Conservation (phyloP, 768 basidiomycete genomes). For the Dendrothele bispora region DNA sequence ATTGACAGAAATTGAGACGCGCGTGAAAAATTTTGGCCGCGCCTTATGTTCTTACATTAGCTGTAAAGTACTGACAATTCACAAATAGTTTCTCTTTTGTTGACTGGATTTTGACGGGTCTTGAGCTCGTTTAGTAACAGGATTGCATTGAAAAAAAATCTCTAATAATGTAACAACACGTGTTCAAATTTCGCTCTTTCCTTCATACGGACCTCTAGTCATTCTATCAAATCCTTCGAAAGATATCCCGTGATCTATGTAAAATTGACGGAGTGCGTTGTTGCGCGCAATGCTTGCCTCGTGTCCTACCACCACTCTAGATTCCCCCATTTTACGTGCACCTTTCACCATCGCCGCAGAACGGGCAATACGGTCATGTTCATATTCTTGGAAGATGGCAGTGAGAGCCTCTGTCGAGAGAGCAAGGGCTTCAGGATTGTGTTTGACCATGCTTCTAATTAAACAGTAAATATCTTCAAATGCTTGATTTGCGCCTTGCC, state of each 20-base stretch:
- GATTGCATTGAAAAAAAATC: too few species aligned
- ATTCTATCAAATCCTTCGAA: neutral
- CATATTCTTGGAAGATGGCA: slow-evolving; percentile 31
- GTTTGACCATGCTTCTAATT: slow-evolving; percentile 27
- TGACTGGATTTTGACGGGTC: too few species aligned
- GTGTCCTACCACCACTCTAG: neutral
- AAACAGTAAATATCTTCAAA: slow-evolving; percentile 41
- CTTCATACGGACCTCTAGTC: slow-evolving; percentile 2
- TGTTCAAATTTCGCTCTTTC: slow-evolving; percentile 6
- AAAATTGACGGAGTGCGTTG: neutral
- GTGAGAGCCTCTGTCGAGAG: slow-evolving; percentile 27
- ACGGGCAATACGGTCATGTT: slow-evolving; percentile 32
- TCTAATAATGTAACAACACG: too few species aligned
- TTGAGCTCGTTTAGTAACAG: too few species aligned
- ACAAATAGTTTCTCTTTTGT: too few species aligned
- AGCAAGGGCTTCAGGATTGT: slow-evolving; percentile 25
- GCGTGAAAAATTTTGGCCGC: too few species aligned
- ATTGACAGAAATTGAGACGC: too few species aligned
- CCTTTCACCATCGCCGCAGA: slow-evolving; percentile 33
- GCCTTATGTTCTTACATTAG: too few species aligned
- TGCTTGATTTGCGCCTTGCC: slow-evolving; percentile 47
- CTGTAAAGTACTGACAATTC: too few species aligned
- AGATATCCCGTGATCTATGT: neutral
- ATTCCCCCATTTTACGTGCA: slow-evolving; percentile 34
- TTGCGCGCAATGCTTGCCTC: neutral